Base-by-base conservation (phyloP, 192 early-diverging fungal genomes). In the Linnemannia schmuckeri region DNA sequence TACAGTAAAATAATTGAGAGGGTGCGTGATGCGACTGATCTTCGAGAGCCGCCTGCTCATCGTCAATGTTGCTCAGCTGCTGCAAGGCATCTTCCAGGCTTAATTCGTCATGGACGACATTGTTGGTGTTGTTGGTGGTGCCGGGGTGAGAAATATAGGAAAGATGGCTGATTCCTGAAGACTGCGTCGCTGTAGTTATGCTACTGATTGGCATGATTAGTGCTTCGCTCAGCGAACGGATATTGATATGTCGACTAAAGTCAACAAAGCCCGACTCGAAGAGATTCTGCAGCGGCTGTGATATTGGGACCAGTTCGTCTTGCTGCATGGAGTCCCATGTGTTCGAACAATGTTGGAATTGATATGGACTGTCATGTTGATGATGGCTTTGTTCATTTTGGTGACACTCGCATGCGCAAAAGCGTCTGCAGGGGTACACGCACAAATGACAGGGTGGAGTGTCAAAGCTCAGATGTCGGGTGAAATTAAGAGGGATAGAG, bases 381-480 rank as follows among this genome's bases (percentile, higher is more conserved):
- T 37, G 79, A 33, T 70, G 68, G 8, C n/a, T 52, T 24, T 77
- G 81, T 18, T 77, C 81, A 33, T 77, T 83, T 47, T 77, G 81
- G 33, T 83, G 81, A 52, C 81, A 83, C 35, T 83, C 81, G 35
- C 81, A 83, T 13, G 37, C 52, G 49, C 81, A 83, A 13, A n/a
- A 24, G 38, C 76, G 69, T 9, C 12, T 72, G 44, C 81, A 83
- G 3, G 81, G 81, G n/a, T 83, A 77, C 8, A 63, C 71, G 49
- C 81, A 83, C 10, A 83, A 41, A 42, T 83, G 75, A n/a, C 81
- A 83, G 4, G 81, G 81, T 30, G 81, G 81, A 27, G 42, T 73
- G 12, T 61, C 81, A 41, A 83, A 83, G 41, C 69, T 77, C 42
- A 83, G 46, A 37, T 83, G 81, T 18, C 55, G 81, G 10, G 77